Evolutionary conservation across 2,329 filamentous ascomycete genomes (phyloP), one percentile per base, ranked within the genome.

Genomic region (Diplodia sapinea): DNA sequence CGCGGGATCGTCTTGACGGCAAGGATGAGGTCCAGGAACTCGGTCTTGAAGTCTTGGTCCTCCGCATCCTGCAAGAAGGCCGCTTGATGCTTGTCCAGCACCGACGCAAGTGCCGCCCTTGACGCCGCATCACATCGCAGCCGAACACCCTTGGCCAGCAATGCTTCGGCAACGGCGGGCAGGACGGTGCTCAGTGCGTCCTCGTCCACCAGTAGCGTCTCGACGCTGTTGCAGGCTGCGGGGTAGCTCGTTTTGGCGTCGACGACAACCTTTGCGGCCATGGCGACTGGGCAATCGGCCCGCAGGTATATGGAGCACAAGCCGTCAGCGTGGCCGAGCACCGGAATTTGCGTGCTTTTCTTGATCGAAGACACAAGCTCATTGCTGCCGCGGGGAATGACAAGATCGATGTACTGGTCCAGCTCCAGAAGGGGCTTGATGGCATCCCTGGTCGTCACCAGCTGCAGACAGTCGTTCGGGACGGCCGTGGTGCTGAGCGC

Each of bases 171-270:
- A 15, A 95, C 88, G 1, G 79, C 74, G 0, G 93, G 91, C 52
- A 97, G 86, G 47, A 91, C 77, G 4, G 86, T 89, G 40, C 79
- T 76, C 3, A 97, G 83, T 0, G 89, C 89, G 17, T 86, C 81
- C 69, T 91, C 85, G 73, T 97, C 89, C 4, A 98, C 91, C 20
- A 99, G 87, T 11, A 99, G 85, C 1, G 93, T 96, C 81, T 99
- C 95, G n/a, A 94, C 81, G 51, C 91, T 89, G 82, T 99, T 99
- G 84, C 95, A 99, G 15, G 94, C 95, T 47, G 95, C 95, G 1
- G 94, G 93, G 76, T 99, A 99, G 79, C 90, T 91, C 31, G 91
- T 93, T 82, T 99, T 99, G 56, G 94, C 91, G 80, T 99, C 95
- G 66, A 97, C 84, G 57, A 98, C 83, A 66, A 97, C 90, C 70